Evolutionary conservation across 2,329 filamentous ascomycete species (phyloP).

Genomic region (Alternaria sp.): DNA sequence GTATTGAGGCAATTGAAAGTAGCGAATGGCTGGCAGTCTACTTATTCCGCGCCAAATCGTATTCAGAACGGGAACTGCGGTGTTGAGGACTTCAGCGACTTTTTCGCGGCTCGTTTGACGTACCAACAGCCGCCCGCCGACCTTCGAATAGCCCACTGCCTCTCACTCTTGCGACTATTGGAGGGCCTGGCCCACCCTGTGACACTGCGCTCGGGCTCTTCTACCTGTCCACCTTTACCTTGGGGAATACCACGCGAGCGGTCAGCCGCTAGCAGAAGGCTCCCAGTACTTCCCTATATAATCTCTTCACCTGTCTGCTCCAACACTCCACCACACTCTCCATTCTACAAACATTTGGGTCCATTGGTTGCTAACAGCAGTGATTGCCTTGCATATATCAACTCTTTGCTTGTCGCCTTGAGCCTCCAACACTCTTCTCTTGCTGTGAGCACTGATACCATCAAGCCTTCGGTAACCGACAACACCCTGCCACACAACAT

Average conservation of each 20-base stretch:
- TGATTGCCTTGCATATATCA: not conserved
- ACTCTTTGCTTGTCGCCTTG: not conserved
- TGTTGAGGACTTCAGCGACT: not conserved
- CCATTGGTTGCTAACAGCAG: not conserved
- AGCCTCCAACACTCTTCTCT: not conserved
- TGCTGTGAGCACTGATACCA: not conserved
- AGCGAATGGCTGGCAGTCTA: too few species aligned
- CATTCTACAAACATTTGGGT: not conserved
- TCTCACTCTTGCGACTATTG: not conserved
- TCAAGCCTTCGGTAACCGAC: not conserved
- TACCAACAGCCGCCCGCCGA: not conserved
- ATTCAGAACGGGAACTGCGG: too few species aligned
- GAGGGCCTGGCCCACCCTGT: not conserved
- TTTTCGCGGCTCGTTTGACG: not conserved
- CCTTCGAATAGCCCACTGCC: not conserved
- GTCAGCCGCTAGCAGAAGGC: not conserved
- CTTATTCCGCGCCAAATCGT: too few species aligned
- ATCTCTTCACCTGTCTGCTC: not conserved
- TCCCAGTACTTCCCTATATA: not conserved
- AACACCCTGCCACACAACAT: slow-evolving; percentile 17
- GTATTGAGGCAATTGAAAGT: too few species aligned
- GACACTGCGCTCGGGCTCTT: not conserved
- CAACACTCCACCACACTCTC: not conserved
- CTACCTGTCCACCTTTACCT: not conserved
- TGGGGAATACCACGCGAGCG: not conserved